Evolutionary conservation across 2,329 filamentous ascomycete genomes (phyloP), one percentile per base, ranked within the genome.

Genomic region (Alternaria brassicicola): DNA sequence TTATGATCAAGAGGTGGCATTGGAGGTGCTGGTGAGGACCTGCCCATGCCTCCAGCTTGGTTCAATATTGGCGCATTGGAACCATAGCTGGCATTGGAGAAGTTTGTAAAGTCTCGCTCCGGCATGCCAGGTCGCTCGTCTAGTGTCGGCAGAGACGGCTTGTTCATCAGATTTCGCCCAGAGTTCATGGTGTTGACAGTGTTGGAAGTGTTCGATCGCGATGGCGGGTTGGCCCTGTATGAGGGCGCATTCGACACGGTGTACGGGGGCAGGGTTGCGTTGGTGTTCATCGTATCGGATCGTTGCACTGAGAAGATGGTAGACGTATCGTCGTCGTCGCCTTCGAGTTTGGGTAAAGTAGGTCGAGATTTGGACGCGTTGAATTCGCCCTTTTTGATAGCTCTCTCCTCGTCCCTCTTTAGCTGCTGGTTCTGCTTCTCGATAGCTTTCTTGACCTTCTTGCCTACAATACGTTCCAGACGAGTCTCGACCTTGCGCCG

Each of bases 401-500:
- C 70, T 36, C 60, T 76, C 63, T 80, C 68, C 84, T 76, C 73
- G 23, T 74, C 72, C 46, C 67, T 69, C 47, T 80, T 74, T 75
- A 78, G 75, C 74, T 82, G 77, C 52, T 78, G 79, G 53, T 87
- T 88, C 52, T 95, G 90, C 68, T 93, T 92, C 50, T 89, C 90
- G 25, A 98, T 80, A 0, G 93, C 94, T 76, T 92, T 93, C 78
- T 95, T 92, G 69, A 97, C 91, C 79, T 95, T 97, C 69, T 83
- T 85, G 53, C 88, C 88, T 4, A 98, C 93, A 65, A 98, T 95
- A 66, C 88, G 88, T 72, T 90, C 90, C 65, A 99, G 83, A 65
- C 93, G 85, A 69, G 87, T 89, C 78, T 96, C 96, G 75, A 97
- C 89, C 81, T 98, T 98, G 43, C 93, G 89, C 61, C 91, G 89